A percentile compares a stretch with the other conserved stretches of the same genome.
Conservation (phyloP, 768 basidiomycete genomes). For the Suillus bovinus region DNA sequence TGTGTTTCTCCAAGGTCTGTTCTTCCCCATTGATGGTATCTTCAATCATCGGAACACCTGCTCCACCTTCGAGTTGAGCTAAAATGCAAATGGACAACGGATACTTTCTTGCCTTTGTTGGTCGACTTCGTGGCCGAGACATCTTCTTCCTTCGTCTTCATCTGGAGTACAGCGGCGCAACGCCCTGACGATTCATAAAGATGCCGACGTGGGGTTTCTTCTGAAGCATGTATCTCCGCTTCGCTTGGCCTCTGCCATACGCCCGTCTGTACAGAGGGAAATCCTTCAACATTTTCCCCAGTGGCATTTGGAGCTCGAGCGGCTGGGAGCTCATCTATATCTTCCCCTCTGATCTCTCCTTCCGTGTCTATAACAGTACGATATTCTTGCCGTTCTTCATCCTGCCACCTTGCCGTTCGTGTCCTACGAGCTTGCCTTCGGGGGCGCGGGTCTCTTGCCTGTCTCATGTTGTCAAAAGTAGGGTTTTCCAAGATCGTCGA, state of each 20-base stretch:
- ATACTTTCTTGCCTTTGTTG: not conserved
- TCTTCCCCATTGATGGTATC: not conserved
- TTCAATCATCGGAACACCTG: not conserved
- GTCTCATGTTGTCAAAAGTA: not conserved
- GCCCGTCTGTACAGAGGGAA: not conserved
- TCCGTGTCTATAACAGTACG: not conserved
- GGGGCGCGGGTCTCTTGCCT: not conserved
- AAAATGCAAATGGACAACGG: not conserved
- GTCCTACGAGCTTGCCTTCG: not conserved
- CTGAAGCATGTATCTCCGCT: not conserved
- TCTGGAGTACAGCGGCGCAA: not conserved
- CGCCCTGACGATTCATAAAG: conserved; percentile 2
- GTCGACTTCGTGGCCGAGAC: no score
- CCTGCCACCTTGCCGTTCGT: not conserved
- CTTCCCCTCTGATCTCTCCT: not conserved
- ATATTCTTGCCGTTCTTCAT: not conserved
- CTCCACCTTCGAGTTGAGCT: not conserved
- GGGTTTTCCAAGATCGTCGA: not conserved
- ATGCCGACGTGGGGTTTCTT: conserved; percentile 1
- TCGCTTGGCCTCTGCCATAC: not conserved
- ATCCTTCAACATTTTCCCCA: not conserved
- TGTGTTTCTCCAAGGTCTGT: conserved; percentile 5
- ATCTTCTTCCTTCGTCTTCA: not conserved
- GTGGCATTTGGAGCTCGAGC: not conserved
- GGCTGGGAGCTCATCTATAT: not conserved